Base-by-base conservation (phyloP, 495 filamentous ascomycete genomes). In the Hypoxylon perforatum region DNA sequence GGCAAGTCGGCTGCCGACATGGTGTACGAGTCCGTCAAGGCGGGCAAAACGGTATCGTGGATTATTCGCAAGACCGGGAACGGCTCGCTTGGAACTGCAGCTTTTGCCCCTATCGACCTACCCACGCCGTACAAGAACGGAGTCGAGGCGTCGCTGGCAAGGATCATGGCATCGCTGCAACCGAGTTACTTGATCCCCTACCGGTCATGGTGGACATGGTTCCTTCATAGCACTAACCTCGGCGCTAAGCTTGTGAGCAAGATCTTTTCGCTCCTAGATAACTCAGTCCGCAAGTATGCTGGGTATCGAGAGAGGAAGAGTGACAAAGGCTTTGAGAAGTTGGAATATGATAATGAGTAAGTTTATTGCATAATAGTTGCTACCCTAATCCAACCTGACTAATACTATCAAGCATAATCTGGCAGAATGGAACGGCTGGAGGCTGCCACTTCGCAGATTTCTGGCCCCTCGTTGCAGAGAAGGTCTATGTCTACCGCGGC, bases 1-100 rank as follows among this genome's bases (percentile, higher is more conserved):
- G 78, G 73, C 7, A 83, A 82, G 58, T 82, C 80, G 17, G 74
- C 80, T 14, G 78, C 75, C 12, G 80, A 83, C 61, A 77, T 83
- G 67, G 76, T 73, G 18, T 81, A 81, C 57, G 67, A 73, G 23
- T 67, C 55, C 35, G 72, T 76, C 6, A 78, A 78, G 63, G 69
- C 69, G 17, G 71, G 74, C 10, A 80, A 78, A 48, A 59, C 46
- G 5, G 78, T 80, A n/a, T 63, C 61, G 14, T 82, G 79, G 81
- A 73, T 82, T 28, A 77, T 82, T 62, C 69, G 76, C 17, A 61
- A 63, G 54, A 71, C 70, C 14, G 79, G 78, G n/a, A 67, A 63
- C 51, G 15, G 78, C 77, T 46, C 80, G 55, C 48, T 74, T 50
- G 38, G 73, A 61, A 57, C 71, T 46, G 61, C 72, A 47, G 55